These are phyloP conservation scores for Lasiosphaeria hispida DNA, from an alignment of 495 filamentous ascomycete species.

Conservation along the genomic window DNA sequence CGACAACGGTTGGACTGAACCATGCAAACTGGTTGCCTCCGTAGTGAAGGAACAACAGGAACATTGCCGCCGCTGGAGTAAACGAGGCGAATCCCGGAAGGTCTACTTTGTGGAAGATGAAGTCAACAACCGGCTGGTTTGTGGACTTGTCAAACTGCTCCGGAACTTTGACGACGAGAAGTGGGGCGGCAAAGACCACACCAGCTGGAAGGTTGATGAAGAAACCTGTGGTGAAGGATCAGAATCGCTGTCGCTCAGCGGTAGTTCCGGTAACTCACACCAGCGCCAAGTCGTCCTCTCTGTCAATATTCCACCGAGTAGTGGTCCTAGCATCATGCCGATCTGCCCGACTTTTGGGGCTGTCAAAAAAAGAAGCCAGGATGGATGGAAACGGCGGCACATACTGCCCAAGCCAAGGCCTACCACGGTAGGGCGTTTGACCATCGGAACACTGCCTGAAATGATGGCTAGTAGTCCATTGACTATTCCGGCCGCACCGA, in stretches of 20 bases:
- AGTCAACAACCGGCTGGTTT: constrained; percentile 18
- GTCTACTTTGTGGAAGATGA: constrained; percentile 43
- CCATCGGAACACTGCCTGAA: constrained; percentile 41
- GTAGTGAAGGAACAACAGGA: constrained; percentile 54
- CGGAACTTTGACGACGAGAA: constrained; percentile 49
- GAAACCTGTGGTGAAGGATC: constrained; percentile 37
- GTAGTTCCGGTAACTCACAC: constrained; percentile 31
- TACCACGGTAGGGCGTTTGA: constrained; percentile 38
- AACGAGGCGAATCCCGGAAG: constrained; percentile 50
- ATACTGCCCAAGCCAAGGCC: constrained; percentile 20
- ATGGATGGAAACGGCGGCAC: neutral
- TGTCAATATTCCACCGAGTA: constrained; percentile 65
- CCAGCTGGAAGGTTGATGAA: constrained; percentile 49
- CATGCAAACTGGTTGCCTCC: constrained; percentile 51
- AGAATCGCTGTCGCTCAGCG: neutral
- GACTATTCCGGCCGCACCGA: constrained; percentile 47
- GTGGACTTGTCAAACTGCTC: constrained; percentile 26
- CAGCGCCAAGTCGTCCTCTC: constrained; percentile 29
- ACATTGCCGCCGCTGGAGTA: constrained; percentile 43
- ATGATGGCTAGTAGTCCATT: constrained; percentile 56
- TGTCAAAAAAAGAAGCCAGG: neutral
- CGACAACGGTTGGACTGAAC: constrained; percentile 40
- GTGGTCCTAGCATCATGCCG: constrained; percentile 44
- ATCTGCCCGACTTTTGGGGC: constrained; percentile 28
- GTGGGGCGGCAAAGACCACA: constrained; percentile 28